phyloP scores from a whole-genome alignment of 179 eudicot genomes.

The Sideroxylon spinosum region DNA sequence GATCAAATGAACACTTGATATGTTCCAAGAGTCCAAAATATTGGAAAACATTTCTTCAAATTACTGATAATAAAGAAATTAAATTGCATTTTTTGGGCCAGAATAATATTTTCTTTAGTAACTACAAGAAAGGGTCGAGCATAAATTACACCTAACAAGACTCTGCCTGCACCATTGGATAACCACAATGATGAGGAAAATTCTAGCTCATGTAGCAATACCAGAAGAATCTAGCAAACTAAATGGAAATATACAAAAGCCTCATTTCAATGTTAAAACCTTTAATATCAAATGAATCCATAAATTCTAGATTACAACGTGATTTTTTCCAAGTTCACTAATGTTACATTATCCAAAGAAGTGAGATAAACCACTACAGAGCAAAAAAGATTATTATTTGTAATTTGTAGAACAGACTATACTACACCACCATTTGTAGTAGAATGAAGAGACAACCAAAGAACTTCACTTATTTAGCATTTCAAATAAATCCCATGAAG shows the following conservation, averaged over 20 bases:
- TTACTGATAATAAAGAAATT: background rate
- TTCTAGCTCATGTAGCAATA: background rate
- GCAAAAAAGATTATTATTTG: background rate
- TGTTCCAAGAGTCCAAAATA: background rate
- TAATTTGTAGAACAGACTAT: background rate
- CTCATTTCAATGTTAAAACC: background rate
- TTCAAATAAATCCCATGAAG: slow-evolving; percentile 14
- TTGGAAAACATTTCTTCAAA: background rate
- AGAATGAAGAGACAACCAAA: background rate
- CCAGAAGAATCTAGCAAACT: background rate
- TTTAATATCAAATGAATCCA: background rate
- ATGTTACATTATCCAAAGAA: background rate
- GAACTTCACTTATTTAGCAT: slow-evolving; percentile 7
- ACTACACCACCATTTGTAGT: background rate
- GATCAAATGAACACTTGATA: background rate
- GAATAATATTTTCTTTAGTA: background rate
- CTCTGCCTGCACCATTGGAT: background rate
- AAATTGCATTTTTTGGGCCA: background rate
- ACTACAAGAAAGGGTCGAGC: background rate
- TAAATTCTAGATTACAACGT: background rate
- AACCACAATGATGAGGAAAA: background rate
- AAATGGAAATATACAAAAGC: background rate
- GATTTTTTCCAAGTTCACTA: slow-evolving; percentile 1
- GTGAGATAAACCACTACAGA: background rate
- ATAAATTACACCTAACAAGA: background rate